phyloP scores from a whole-genome alignment of 2,329 filamentous ascomycete species.

The Penicillium oxalicum region DNA sequence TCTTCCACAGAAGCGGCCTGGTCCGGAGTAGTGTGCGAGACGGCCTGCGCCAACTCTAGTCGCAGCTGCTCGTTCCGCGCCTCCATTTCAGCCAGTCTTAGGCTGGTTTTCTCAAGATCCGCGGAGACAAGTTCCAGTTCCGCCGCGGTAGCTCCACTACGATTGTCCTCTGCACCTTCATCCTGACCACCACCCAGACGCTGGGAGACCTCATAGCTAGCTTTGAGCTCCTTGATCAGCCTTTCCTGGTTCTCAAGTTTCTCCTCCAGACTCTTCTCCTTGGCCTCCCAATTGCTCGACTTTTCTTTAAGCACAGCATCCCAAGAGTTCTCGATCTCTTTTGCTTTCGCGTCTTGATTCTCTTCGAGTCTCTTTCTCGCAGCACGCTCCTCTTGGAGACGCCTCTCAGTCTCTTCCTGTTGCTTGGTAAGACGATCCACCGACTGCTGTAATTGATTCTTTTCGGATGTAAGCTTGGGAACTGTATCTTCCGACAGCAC shows the following conservation, averaged over 20 bases:
- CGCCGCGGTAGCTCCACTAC: conserved; percentile 68
- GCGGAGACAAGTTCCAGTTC: conserved; percentile 91
- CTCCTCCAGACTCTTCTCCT: conserved; percentile 84
- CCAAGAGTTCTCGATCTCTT: conserved; percentile 88
- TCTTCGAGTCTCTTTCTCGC: conserved; percentile 70
- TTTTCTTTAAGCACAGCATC: conserved; percentile 85
- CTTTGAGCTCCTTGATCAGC: conserved; percentile 87
- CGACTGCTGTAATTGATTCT: conserved; percentile 74
- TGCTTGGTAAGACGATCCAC: conserved; percentile 70
- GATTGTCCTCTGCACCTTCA: conserved; percentile 55
- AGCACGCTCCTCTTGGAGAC: conserved; percentile 69
- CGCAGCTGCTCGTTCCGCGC: conserved; percentile 90
- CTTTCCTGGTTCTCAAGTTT: conserved; percentile 93
- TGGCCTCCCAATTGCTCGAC: conserved; percentile 91
- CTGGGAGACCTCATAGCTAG: conserved; percentile 93
- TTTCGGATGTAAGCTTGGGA: conserved; percentile 83
- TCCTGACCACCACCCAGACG: conserved; percentile 71
- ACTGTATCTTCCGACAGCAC: conserved; percentile 87
- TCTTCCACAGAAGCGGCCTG: conserved; percentile 68
- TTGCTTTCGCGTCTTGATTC: conserved; percentile 70
- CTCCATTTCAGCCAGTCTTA: conserved; percentile 82
- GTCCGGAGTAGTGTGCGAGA: conserved; percentile 60
- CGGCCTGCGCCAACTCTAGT: conserved; percentile 81
- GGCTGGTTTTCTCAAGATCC: conserved; percentile 82
- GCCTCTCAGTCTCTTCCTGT: conserved; percentile 74